Evolutionary conservation across 2,329 filamentous ascomycete species (phyloP).

Genomic region (Cladorrhinum sp.): DNA sequence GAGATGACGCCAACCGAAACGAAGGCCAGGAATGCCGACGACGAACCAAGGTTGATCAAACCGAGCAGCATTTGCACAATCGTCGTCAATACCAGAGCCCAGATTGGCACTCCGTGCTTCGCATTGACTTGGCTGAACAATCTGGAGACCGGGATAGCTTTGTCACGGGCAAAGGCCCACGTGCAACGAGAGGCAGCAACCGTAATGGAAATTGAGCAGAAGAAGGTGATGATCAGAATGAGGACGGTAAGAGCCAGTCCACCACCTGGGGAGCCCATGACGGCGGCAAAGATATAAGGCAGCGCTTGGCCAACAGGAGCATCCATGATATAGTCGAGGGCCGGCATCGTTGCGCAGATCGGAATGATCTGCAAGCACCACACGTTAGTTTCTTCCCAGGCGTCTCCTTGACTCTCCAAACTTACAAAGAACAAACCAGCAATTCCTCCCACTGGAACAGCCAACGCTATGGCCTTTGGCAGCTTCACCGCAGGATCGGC

Average conservation of each 20-base stretch:
- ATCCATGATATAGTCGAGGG: conserved; percentile 41
- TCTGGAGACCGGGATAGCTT: conserved; percentile 50
- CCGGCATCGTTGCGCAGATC: conserved; percentile 45
- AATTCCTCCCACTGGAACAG: conserved; percentile 51
- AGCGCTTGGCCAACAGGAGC: conserved; percentile 52
- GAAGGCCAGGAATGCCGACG: conserved; percentile 57
- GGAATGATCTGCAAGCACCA: conserved; percentile 42
- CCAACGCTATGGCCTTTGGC: conserved; percentile 50
- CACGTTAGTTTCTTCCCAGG: background rate
- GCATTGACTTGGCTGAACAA: conserved; percentile 52
- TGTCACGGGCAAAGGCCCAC: conserved; percentile 61
- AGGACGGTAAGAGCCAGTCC: conserved; percentile 51
- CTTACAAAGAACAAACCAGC: conserved; percentile 52
- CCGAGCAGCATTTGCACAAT: conserved; percentile 52
- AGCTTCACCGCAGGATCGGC: conserved; percentile 49
- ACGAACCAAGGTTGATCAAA: conserved; percentile 55
- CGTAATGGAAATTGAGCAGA: conserved; percentile 63
- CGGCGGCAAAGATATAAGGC: conserved; percentile 50
- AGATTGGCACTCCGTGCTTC: conserved; percentile 52
- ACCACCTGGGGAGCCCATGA: conserved; percentile 49
- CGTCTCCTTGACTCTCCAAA: background rate
- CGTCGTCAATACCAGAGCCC: conserved; percentile 54
- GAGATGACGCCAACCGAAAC: conserved; percentile 54
- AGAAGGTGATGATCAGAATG: conserved; percentile 53
- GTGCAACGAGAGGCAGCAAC: conserved; percentile 65